A percentile compares a stretch with the other conserved stretches of the same genome.
These are phyloP conservation scores for Fusarium brevicatenulatum DNA, from an alignment of 2,329 filamentous ascomycete genomes.

Conservation along the genomic window DNA sequence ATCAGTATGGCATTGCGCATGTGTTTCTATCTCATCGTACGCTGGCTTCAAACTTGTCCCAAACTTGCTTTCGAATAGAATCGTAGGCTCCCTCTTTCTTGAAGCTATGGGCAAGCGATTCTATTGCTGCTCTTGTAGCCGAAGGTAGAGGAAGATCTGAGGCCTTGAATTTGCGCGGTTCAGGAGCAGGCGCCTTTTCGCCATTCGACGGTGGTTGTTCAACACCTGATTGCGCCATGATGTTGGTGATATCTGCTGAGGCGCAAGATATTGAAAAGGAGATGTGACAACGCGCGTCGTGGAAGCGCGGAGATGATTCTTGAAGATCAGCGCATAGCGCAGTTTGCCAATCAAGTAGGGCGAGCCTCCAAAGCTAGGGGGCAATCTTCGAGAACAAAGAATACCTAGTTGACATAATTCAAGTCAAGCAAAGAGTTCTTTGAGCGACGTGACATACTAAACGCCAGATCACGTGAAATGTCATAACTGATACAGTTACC, in stretches of 20 bases:
- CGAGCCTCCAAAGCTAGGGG: neutral
- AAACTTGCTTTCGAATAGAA: slow-evolving; percentile 78
- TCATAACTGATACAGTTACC: slow-evolving; percentile 1
- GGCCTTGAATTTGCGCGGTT: slow-evolving; percentile 70
- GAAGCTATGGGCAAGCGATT: slow-evolving; percentile 80
- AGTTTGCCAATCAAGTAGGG: neutral
- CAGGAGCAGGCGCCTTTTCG: slow-evolving; percentile 24
- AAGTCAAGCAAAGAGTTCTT: slow-evolving; percentile 1
- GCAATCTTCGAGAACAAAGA: neutral
- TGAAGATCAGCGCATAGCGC: slow-evolving; percentile 33
- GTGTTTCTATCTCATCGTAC: slow-evolving; percentile 54
- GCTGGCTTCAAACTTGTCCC: slow-evolving; percentile 77
- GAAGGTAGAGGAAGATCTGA: slow-evolving; percentile 79
- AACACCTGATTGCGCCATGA: slow-evolving; percentile 39
- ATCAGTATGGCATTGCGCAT: slow-evolving; percentile 36
- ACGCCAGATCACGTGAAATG: slow-evolving; percentile 43
- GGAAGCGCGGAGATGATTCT: slow-evolving; percentile 22
- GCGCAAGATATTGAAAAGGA: slow-evolving; percentile 21
- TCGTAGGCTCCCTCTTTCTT: slow-evolving; percentile 91
- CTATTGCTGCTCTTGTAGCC: slow-evolving; percentile 77
- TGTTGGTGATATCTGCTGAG: neutral
- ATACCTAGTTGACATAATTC: slow-evolving; percentile 12
- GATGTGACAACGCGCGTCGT: slow-evolving; percentile 8
- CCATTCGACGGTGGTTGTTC: slow-evolving; percentile 34
- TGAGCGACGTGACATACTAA: slow-evolving; percentile 35